Evolutionary conservation across 179 eudicot genomes (phyloP).

Genomic region (Corrigiola litoralis): DNA sequence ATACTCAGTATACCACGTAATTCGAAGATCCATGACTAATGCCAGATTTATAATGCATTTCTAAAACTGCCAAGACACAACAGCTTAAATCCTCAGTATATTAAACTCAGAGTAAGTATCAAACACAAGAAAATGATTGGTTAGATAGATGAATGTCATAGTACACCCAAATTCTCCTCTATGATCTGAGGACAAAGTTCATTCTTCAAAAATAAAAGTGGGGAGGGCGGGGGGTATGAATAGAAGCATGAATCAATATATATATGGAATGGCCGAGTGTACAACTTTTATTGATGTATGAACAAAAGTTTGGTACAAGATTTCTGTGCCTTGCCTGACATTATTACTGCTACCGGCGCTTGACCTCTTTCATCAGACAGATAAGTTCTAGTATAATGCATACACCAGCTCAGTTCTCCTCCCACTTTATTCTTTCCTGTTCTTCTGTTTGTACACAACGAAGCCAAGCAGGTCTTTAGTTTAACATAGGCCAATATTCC

Average conservation of each 20-base stretch:
- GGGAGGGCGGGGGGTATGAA: background rate
- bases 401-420: conserved; percentile 5
- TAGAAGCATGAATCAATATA: background rate
- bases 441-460: conserved; percentile 11
- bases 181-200: too few relatives aligned
- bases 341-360: background rate
- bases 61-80: too few relatives aligned
- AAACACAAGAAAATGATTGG: too few relatives aligned
- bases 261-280: background rate
- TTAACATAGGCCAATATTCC: conserved; percentile 7
- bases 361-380: background rate
- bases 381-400: background rate
- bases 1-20: too few relatives aligned
- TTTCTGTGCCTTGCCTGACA: background rate
- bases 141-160: too few relatives aligned
- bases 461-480: conserved; percentile 12
- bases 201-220: too few relatives aligned
- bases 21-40: too few relatives aligned
- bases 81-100: too few relatives aligned
- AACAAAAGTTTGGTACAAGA: conserved; percentile 20
- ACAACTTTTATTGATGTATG: conserved; percentile 14
- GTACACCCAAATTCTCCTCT: too few relatives aligned
- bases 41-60: too few relatives aligned
- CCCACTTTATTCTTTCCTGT: background rate
- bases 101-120: too few relatives aligned